Evolutionary conservation across 148 eudicot genomes (phyloP), one percentile per base, ranked within the genome.

Genomic region (Cornus controversa): DNA sequence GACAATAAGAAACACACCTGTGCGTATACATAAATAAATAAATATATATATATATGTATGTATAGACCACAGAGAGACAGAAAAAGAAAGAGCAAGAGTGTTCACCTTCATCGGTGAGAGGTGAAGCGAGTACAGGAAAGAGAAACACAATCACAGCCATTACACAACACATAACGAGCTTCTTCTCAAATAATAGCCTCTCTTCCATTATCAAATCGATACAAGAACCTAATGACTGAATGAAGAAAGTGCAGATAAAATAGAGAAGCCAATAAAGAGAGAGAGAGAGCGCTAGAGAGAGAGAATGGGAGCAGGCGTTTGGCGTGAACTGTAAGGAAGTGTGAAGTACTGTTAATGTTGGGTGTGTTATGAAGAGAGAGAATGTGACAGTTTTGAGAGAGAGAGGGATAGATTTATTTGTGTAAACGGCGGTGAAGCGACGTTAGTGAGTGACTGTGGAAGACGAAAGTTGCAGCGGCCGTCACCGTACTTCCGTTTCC

Each of bases 401-500:
- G 80, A 72, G 81, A 70, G 79, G 69, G 77, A 69, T 62, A 69
- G 54, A 37, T 24, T 18, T 14, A n/a, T 6, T 63, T 36, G 57
- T n/a, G 53, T 58, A 85, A 87, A 87, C 90, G 90, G 90, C 90
- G 87, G 90, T 87, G 90, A 85, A 78, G 79, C 58, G 90, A 87
- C 90, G 83, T 80, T 78, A 65, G 79, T 76, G 69, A 66, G 64
- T 66, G 70, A 76, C 70, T 62, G 82, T 36, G 66, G 14, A 64
- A 14, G 58, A 37, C 10, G 29, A 29, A 7, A n/a, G 75, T 36
- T 18, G 78, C 83, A 84, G 83, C 80, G 79, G 83, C 81, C 86
- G 86, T 84, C 86, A 77, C 67, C 78, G 77, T 77, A 78, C 81
- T 65, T 27, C 76, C 75, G 80, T 74, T 84, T 80, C 81, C 83